A percentile compares a stretch with the other conserved stretches of the same genome.
phyloP scores from a whole-genome alignment of 2,329 filamentous ascomycete genomes.

The Penicillium concentricum region DNA sequence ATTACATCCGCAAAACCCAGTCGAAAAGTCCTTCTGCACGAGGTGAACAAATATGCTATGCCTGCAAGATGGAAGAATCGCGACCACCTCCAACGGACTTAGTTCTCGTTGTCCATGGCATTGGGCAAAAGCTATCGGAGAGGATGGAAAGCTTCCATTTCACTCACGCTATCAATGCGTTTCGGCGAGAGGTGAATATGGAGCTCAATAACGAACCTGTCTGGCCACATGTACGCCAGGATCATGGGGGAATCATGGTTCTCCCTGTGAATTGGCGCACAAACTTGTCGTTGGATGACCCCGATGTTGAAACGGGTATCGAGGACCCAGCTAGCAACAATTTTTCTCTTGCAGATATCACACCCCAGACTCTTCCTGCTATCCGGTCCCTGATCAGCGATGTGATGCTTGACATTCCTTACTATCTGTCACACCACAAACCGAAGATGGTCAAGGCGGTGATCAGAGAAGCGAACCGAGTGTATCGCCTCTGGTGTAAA shows the following conservation, averaged over 20 bases:
- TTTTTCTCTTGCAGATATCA: constrained; percentile 81
- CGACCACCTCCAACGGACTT: constrained; percentile 77
- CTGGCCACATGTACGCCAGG: constrained; percentile 70
- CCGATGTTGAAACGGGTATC: constrained; percentile 54
- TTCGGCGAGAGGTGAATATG: constrained; percentile 80
- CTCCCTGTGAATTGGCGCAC: constrained; percentile 94
- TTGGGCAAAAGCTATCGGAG: constrained; percentile 94
- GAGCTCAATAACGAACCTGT: constrained; percentile 74
- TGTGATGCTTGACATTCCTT: constrained; percentile 97
- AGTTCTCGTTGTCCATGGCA: constrained; percentile 88
- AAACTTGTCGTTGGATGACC: constrained; percentile 82
- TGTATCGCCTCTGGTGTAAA: constrained; percentile 91
- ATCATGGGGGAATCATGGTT: constrained; percentile 89
- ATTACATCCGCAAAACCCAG: constrained; percentile 43
- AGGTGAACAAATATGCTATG: constrained; percentile 42
- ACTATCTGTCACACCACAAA: constrained; percentile 96
- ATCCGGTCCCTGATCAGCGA: constrained; percentile 94
- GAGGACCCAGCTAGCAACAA: constrained; percentile 60
- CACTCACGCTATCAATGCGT: constrained; percentile 90
- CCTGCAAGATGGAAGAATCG: constrained; percentile 64
- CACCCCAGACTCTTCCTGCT: constrained; percentile 82
- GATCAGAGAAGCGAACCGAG: constrained; percentile 84
- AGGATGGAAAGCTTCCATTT: constrained; percentile 96
- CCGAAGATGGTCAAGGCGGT: constrained; percentile 90
- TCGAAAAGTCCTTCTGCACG: constrained; percentile 27